A percentile compares a stretch with the other conserved stretches of the same genome.
Conservation (phyloP, 345 rosid genomes). For the Xanthoceras sorbifolium region DNA sequence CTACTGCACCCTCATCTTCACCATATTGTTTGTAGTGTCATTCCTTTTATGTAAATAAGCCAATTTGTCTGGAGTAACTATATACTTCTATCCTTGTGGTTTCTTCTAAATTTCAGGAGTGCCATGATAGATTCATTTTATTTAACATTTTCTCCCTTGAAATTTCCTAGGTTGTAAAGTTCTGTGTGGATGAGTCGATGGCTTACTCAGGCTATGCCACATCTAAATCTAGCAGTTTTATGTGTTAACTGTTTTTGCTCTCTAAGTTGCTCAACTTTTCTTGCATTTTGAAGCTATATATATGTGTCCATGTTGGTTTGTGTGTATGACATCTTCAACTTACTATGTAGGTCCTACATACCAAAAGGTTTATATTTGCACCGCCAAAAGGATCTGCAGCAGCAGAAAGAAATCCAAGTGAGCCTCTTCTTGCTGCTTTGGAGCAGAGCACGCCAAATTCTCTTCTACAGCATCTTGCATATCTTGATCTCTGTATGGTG, state of each 20-base stretch:
- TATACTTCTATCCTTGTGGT: neutral
- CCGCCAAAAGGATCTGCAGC: constrained; percentile 98
- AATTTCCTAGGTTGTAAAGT: neutral
- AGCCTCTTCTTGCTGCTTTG: constrained; percentile 83
- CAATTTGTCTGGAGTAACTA: no score
- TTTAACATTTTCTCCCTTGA: neutral
- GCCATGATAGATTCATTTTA: neutral
- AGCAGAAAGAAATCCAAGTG: constrained; percentile 95
- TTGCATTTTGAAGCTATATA: neutral
- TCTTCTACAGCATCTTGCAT: constrained; percentile 78
- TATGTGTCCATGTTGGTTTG: neutral
- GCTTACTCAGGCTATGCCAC: neutral
- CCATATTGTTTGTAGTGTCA: neutral
- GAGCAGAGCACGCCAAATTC: constrained; percentile 74
- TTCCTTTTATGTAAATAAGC: neutral
- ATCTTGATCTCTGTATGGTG: constrained; percentile 94
- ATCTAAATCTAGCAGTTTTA: neutral
- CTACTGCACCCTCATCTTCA: neutral
- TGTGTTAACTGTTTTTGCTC: neutral
- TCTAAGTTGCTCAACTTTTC: neutral
- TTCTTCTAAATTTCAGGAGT: neutral
- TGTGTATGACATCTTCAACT: neutral
- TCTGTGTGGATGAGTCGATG: neutral
- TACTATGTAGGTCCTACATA: constrained; percentile 63
- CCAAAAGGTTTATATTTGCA: constrained; percentile 75